Conservation (phyloP, 225 moss, liverwort and hornwort species). For the Climacium dendroides region DNA sequence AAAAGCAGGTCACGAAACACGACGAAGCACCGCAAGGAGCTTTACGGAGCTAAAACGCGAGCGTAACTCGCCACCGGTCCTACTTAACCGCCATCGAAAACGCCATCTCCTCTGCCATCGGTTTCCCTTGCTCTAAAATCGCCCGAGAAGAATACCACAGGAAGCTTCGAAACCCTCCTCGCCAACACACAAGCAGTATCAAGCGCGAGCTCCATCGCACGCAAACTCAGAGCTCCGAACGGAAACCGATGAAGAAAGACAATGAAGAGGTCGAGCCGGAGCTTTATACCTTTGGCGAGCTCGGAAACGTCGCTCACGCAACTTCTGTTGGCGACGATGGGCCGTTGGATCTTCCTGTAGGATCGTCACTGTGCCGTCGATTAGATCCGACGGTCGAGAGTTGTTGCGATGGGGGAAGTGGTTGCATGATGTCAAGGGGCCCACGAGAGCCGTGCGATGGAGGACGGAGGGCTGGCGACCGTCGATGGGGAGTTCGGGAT, state of each 20-base stretch:
- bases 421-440: neutral
- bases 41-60: neutral
- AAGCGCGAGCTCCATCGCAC: neutral
- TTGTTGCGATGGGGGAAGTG: neutral
- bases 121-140: neutral
- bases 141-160: neutral
- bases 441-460: neutral
- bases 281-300: neutral
- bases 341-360: neutral
- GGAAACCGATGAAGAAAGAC: neutral
- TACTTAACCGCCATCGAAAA: neutral
- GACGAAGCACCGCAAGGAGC: neutral
- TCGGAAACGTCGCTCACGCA: neutral
- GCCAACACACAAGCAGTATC: neutral
- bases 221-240: rapidly evolving
- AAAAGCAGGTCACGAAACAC: neutral
- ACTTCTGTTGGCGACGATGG: neutral
- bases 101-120: neutral
- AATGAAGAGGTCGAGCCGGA: rapidly evolving
- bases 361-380: neutral
- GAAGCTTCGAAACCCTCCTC: neutral
- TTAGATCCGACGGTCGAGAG: neutral
- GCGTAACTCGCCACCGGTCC: neutral
- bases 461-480: neutral
- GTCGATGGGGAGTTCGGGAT: neutral